Conservation (phyloP, 805 yeast species). For the Zygosaccharomyces rouxii region DNA sequence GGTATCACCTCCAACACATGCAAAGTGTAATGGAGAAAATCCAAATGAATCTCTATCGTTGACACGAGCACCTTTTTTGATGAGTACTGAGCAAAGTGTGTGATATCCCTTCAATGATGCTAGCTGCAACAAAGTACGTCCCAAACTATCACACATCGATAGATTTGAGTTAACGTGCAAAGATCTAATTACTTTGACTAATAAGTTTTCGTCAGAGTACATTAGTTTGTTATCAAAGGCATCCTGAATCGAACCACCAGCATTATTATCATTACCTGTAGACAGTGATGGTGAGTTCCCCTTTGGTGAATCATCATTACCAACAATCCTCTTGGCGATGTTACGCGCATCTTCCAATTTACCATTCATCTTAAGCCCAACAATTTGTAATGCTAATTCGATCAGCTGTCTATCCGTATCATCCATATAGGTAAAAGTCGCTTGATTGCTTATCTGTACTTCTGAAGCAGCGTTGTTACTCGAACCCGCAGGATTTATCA, state of each 20-base stretch:
- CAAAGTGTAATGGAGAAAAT: conserved; percentile 82
- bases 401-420: conserved; percentile 93
- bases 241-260: conserved; percentile 7
- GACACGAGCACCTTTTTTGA: conserved; percentile 61
- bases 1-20: conserved; percentile 70
- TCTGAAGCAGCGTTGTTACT: conserved; percentile 11
- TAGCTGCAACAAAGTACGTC: conserved; percentile 84
- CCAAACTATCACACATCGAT: conserved; percentile 75
- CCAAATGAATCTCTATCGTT: conserved; percentile 77
- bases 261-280: conserved; percentile 7
- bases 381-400: conserved; percentile 93
- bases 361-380: conserved; percentile 96
- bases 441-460: conserved; percentile 28
- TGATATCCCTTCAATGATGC: conserved; percentile 73
- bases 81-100: conserved; percentile 55
- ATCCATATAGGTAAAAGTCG: conserved; percentile 83
- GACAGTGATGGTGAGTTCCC: conserved; percentile 19
- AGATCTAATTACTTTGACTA: conserved; percentile 56
- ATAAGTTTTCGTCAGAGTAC: conserved; percentile 38
- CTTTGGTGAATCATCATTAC: conserved; percentile 39
- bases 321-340: conserved; percentile 87
- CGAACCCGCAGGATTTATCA: conserved; percentile 45
- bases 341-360: conserved; percentile 90
- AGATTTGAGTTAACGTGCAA: conserved; percentile 71
- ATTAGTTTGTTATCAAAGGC: conserved; percentile 4